Conservation (phyloP, 1,139 yeast species). For the Geotrichum aggregatum region DNA sequence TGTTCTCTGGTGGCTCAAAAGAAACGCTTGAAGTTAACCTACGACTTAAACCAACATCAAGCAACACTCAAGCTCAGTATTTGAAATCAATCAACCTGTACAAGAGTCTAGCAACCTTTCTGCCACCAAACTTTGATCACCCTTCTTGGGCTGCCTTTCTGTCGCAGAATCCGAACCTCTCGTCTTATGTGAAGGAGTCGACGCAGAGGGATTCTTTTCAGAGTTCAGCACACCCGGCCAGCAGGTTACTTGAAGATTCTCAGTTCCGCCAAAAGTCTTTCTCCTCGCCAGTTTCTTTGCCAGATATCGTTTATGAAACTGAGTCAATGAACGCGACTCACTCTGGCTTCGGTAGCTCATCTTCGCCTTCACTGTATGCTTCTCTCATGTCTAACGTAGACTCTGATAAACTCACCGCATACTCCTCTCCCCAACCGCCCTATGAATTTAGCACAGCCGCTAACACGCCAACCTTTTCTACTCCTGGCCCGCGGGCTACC, state of each 20-base stretch:
- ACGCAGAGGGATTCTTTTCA: neutral
- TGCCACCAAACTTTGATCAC: conserved; percentile 28
- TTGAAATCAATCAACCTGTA: conserved; percentile 25
- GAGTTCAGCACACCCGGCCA: neutral
- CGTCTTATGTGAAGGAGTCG: conserved; percentile 8
- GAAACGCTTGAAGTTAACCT: conserved; percentile 25
- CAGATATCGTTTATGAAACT: neutral
- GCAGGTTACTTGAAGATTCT: neutral
- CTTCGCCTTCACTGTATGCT: conserved; percentile 6
- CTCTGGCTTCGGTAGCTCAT: neutral
- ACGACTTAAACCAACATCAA: conserved; percentile 27
- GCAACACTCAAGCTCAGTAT: conserved; percentile 25
- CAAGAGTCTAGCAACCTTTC: conserved; percentile 21
- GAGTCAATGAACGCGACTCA: neutral
- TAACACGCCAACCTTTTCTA: neutral
- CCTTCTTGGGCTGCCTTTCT: conserved; percentile 28
- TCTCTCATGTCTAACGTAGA: conserved; percentile 13
- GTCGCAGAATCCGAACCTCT: conserved; percentile 16
- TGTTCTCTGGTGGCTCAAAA: conserved; percentile 19
- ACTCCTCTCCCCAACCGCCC: conserved; percentile 16
- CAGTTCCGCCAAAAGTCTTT: neutral
- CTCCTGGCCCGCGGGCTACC: conserved; percentile 5
- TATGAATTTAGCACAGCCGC: conserved; percentile 7
- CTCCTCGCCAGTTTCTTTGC: conserved; percentile 3
- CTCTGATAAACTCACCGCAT: conserved; percentile 11